Percentiles rank a stretch among this genome's conserved stretches.
Evolutionary conservation across 2,329 filamentous ascomycete genomes (phyloP).

Genomic region (Cytospora piceae): DNA sequence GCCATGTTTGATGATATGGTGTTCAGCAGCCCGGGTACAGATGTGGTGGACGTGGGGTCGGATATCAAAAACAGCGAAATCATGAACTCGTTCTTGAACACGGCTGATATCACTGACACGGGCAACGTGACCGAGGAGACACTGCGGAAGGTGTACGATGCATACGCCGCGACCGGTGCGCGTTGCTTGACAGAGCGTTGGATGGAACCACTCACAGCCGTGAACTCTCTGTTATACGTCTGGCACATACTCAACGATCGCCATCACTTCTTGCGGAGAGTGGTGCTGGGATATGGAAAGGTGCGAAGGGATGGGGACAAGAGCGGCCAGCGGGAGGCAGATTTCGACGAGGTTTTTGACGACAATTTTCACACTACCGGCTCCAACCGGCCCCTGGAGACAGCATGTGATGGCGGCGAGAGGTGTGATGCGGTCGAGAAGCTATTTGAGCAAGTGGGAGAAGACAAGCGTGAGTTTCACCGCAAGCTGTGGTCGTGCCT

Average conservation of each 20-base stretch:
- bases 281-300: conserved; percentile 12
- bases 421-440: conserved; percentile 10
- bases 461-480: conserved; percentile 1
- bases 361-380: conserved; percentile 11
- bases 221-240: conserved; percentile 11
- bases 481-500: conserved; percentile 19
- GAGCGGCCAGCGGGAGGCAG: conserved; percentile 12
- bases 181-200: conserved; percentile 21
- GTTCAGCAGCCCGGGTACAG: conserved; percentile 14
- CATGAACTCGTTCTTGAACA: conserved; percentile 12
- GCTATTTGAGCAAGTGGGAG: conserved; percentile 6
- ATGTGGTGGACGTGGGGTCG: conserved; percentile 10
- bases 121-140: conserved; percentile 11
- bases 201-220: conserved; percentile 3
- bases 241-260: conserved; percentile 20
- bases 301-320: background rate
- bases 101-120: conserved; percentile 16
- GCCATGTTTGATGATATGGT: conserved; percentile 23
- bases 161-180: conserved; percentile 4
- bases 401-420: conserved; percentile 13
- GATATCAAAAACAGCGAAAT: conserved; percentile 11
- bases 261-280: conserved; percentile 7
- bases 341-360: conserved; percentile 18
- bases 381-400: conserved; percentile 10
- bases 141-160: conserved; percentile 13